Conservation (phyloP, 345 rosid species). For the Populus simonii region DNA sequence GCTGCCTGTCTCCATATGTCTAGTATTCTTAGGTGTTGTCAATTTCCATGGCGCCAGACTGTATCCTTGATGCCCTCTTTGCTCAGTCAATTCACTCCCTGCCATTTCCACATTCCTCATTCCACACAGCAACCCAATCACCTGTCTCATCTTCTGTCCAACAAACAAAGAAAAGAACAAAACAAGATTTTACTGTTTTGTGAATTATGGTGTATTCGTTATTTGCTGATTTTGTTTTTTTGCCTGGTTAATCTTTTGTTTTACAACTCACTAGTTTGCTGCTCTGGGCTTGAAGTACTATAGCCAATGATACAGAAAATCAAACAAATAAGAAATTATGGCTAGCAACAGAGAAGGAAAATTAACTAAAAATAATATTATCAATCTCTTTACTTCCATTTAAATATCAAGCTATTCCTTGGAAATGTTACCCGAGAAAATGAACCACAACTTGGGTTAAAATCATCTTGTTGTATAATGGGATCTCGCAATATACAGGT, state of each 20-base stretch:
- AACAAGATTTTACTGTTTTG: neutral
- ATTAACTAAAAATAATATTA: too few relatives aligned
- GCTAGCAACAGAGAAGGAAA: too few relatives aligned
- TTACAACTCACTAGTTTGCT: neutral
- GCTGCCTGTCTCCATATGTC: constrained; percentile 19
- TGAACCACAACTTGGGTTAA: neutral
- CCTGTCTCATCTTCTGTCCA: constrained; percentile 17
- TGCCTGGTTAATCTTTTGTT: too few relatives aligned
- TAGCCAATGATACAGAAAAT: too few relatives aligned
- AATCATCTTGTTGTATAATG: neutral
- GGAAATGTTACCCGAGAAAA: neutral
- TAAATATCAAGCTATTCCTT: neutral
- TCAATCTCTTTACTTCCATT: neutral
- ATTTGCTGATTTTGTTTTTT: neutral
- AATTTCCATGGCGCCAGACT: constrained; percentile 14
- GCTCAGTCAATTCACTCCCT: constrained; percentile 8
- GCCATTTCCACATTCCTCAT: constrained; percentile 23
- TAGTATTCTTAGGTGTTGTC: constrained; percentile 20
- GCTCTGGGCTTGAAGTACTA: neutral
- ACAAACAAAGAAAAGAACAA: neutral
- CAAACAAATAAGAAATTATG: too few relatives aligned
- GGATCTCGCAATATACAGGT: neutral
- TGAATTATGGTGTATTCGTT: neutral
- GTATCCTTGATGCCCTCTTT: neutral
- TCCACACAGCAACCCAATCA: constrained; percentile 10